These are phyloP conservation scores for Globisporangium barbulae DNA, from an alignment of 352 stramenopile species.

Conservation along the genomic window DNA sequence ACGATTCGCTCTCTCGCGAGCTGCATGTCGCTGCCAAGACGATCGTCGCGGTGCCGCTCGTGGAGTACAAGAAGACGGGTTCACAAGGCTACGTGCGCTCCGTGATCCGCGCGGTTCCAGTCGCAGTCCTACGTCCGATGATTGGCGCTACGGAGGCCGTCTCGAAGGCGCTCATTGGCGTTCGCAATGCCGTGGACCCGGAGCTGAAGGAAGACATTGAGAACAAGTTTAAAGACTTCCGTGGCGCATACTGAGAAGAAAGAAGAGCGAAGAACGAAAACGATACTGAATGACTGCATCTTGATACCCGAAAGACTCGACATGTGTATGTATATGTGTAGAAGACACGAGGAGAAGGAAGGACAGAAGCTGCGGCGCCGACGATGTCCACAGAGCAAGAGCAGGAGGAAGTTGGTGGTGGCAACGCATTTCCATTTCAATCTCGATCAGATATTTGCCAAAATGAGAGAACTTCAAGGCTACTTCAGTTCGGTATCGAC, in stretches of 20 bases:
- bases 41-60: constrained; percentile 84
- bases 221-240: constrained; percentile 91
- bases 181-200: constrained; percentile 84
- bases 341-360: constrained; percentile 6
- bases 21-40: constrained; percentile 85
- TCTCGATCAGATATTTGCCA: constrained; percentile 2
- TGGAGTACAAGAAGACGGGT: constrained; percentile 90
- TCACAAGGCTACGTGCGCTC: constrained; percentile 86
- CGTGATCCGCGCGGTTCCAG: constrained; percentile 84
- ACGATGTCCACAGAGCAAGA: neutral
- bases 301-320: neutral
- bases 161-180: constrained; percentile 83
- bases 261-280: neutral
- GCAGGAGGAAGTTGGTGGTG: neutral
- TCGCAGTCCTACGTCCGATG: constrained; percentile 83
- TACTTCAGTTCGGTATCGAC: neutral
- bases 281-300: neutral
- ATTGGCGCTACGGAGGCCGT: constrained; percentile 84
- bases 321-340: constrained; percentile 5
- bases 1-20: constrained; percentile 81
- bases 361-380: neutral
- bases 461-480: neutral
- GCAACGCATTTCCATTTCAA: neutral
- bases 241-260: constrained; percentile 20
- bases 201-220: constrained; percentile 90